These are phyloP conservation scores for Sonneratia alba DNA, from an alignment of 345 rosid genomes.

Conservation along the genomic window DNA sequence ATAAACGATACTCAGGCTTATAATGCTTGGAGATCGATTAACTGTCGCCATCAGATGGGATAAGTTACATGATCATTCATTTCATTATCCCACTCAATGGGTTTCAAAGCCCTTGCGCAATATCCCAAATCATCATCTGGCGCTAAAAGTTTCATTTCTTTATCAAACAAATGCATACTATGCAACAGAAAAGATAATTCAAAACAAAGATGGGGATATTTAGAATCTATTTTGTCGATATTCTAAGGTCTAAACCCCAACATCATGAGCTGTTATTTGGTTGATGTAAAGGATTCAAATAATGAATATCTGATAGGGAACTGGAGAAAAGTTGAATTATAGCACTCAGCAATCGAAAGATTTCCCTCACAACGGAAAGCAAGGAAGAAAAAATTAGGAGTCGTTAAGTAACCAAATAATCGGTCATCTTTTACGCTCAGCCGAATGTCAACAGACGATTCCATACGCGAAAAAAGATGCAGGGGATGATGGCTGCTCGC, in stretches of 20 bases:
- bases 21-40: too few species aligned
- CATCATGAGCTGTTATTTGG: too few species aligned
- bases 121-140: constrained; percentile 7
- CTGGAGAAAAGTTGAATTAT: background rate
- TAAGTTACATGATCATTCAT: background rate
- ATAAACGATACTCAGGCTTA: too few species aligned
- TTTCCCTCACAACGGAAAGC: too few species aligned
- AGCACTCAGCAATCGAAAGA: background rate
- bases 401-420: too few species aligned
- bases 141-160: background rate
- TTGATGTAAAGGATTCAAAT: too few species aligned
- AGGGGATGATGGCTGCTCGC: background rate
- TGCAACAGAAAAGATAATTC: too few species aligned
- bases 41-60: constrained; percentile 7
- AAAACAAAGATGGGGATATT: too few species aligned
- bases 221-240: too few species aligned
- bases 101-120: constrained; percentile 17
- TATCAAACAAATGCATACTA: too few species aligned
- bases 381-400: too few species aligned
- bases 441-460: background rate
- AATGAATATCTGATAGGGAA: background rate
- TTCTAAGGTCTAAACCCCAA: background rate
- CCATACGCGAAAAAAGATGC: background rate
- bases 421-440: background rate
- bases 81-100: constrained; percentile 4